Conservation (phyloP, 345 rosid genomes). For the Populus deltoides region DNA sequence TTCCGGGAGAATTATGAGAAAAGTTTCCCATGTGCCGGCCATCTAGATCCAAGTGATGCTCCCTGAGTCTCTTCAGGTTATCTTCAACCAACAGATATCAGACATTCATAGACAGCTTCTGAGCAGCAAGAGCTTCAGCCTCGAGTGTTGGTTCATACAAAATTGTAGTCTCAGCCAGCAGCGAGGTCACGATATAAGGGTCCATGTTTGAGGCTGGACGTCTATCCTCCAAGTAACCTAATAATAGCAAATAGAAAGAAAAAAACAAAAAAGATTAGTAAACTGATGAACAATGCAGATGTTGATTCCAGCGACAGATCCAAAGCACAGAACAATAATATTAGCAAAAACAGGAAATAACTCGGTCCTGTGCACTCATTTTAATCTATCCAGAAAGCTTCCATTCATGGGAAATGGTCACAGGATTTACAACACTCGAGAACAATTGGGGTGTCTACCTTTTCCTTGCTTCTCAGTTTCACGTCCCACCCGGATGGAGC, state of each 20-base stretch:
- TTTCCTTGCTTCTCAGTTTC: slow-evolving; percentile 88
- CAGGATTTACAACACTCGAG: neutral
- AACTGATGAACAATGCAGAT: slow-evolving; percentile 10
- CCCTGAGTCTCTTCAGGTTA: neutral
- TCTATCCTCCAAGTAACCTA: slow-evolving; percentile 87
- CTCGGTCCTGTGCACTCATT: neutral
- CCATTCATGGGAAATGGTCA: neutral
- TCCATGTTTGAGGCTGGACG: slow-evolving; percentile 98
- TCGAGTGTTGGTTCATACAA: slow-evolving; percentile 79
- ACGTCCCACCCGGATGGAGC: slow-evolving; percentile 95
- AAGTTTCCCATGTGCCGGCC: neutral
- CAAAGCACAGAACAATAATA: neutral
- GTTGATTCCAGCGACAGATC: neutral
- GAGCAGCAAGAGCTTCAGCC: slow-evolving; percentile 83
- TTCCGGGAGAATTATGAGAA: slow-evolving; percentile 4
- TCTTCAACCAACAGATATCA: slow-evolving; percentile 28
- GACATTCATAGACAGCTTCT: slow-evolving; percentile 70
- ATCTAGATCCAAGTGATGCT: slow-evolving; percentile 14
- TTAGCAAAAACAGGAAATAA: no score
- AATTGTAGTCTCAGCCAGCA: slow-evolving; percentile 73
- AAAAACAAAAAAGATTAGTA: neutral
- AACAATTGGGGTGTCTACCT: slow-evolving; percentile 42
- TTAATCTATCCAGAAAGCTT: neutral
- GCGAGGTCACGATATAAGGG: slow-evolving; percentile 67
- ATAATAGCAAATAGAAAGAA: neutral